Evolutionary conservation across 2,329 filamentous ascomycete species (phyloP), one percentile per base, ranked within the genome.

Genomic region (Pseudonectria foliicola): DNA sequence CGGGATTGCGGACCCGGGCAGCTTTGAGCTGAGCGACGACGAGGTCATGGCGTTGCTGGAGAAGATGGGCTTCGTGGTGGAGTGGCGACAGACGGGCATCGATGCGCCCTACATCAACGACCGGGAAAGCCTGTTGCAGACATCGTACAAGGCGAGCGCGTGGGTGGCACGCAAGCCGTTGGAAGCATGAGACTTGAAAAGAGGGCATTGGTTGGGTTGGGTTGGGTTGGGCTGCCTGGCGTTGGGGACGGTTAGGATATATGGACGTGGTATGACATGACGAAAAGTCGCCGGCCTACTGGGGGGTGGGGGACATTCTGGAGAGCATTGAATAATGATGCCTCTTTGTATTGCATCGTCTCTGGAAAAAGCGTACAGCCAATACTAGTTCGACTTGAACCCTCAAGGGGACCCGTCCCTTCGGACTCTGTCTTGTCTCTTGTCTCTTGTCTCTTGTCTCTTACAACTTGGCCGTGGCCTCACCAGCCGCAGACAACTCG

Each of bases 61-160:
- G 46, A 72, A 71, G 37, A 64, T 90, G 50, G 92, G 89, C 0
- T 98, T 98, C 53, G 67, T 66, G 5, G 65, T 98, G 6, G 77
- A 85, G 52, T 70, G 67, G 45, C 70, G 73, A 32, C 68, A 81
- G 55, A 67, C 66, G 1, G 71, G 66, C 2, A 62, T 80, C n/a
- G 67, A 74, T 40, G 80, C 84, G 10, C 88, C 88, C 7, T 98
- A 98, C 55, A 92, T 96, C 31, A 84, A 88, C 49, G 85, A 96
- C 53, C 63, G 73, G 11, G 66, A 78, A 34, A 95, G 88, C 53
- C 92, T 98, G 86, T 64, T 95, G 50, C 81, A 83, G 56, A 92
- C 82, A 37, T 73, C 76, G 6, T 98, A 96, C 59, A 70, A 69
- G 41, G 85, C 85, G 12, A 85, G 80, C 35, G 79, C 84, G 43